phyloP scores from a whole-genome alignment of 257 asterid genomes.

The Solanum virginianum region DNA sequence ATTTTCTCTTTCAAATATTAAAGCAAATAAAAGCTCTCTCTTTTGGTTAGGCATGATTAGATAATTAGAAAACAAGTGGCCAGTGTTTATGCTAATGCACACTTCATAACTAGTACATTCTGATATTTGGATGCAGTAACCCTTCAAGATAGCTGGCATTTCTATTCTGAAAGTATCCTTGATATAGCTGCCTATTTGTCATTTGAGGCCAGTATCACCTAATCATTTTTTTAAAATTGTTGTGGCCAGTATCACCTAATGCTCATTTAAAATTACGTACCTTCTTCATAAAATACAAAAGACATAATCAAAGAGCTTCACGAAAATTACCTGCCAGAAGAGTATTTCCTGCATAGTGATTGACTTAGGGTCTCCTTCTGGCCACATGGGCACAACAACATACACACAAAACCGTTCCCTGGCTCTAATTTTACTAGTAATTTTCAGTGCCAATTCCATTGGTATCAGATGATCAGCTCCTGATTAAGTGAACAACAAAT shows the following conservation, averaged over 20 bases:
- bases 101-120: not conserved
- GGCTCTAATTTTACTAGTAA: conserved; percentile 69
- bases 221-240: not conserved
- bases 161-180: not conserved
- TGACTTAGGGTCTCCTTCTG: conserved; percentile 82
- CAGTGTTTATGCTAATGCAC: not conserved
- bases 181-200: not conserved
- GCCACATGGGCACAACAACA: conserved; percentile 87
- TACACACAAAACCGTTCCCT: conserved; percentile 72
- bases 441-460: conserved; percentile 66
- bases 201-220: not conserved
- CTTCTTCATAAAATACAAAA: not conserved
- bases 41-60: not conserved
- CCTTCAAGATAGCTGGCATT: not conserved
- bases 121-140: not conserved
- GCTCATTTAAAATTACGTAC: not conserved
- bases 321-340: conserved; percentile 75
- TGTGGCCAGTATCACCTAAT: not conserved
- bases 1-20: not conserved
- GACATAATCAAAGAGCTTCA: not conserved
- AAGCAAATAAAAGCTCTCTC: not conserved
- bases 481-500: conserved; percentile 4
- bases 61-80: not conserved
- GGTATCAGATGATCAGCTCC: conserved; percentile 92
- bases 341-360: conserved; percentile 80